Evolutionary conservation across 257 asterid species (phyloP), one percentile per base, ranked within the genome.

Genomic region (Solanum paucissectum): DNA sequence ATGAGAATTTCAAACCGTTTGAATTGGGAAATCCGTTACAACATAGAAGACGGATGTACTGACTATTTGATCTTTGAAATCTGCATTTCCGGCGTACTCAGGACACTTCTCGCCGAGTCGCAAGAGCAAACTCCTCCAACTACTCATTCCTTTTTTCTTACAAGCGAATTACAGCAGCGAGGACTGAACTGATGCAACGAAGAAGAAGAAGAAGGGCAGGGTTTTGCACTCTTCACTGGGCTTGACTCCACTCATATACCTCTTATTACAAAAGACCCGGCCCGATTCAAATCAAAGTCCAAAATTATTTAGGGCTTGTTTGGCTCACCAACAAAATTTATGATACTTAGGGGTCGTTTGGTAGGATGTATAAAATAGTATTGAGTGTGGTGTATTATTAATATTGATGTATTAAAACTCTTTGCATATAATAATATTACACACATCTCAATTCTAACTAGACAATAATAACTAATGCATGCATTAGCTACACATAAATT

Each of bases 81-180:
- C 99, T 32, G 89, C 91, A 71, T 90, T 94, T 10, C 96, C 98
- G 58, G 98, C 99, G 90, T 95, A 97, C 90, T 97, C 99, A 3
- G 98, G 66, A 94, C 94, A 92, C 75, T 95, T 97, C 87, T 97
- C 99, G n/a, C 99, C 99, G 58, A 97, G 89, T 52, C 99, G 99
- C 75, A 97, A 94, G 86, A 97, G 89, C 88, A 96, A 87, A 55
- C 84, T 90, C 87, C 93, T 90, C 99, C 99, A 97, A 75, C 95
- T 94, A 85, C 98, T 95, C 98, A 95, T 97, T 87, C 68, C 68
- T 60, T 23, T 72, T 20, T 11, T 11, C 46, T 73, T 73, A 34
- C 81, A 20, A 9, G 83, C 60, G 9, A 66, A 49, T 49, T 44
- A 20, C 79, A 16, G 11, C 34, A 36, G 32, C 32, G 3, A 73